Evolutionary conservation across 192 early-diverging fungal genomes (phyloP), one percentile per base, ranked within the genome.

Genomic region (Lunasporangiospora selenospora): DNA sequence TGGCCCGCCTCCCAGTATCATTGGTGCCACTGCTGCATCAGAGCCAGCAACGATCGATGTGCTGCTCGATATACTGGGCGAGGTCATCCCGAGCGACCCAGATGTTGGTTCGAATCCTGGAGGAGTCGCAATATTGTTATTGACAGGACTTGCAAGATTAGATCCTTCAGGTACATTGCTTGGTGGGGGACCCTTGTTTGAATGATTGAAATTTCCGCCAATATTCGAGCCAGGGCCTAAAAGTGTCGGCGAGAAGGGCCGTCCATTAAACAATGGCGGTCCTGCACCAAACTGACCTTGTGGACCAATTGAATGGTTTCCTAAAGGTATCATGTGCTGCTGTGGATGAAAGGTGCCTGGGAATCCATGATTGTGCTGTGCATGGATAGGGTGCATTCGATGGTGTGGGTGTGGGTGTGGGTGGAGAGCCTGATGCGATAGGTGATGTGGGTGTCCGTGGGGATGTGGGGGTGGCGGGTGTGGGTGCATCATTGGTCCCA

Each of bases 401-500:
- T 48, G 67, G 19, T 71, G 67, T 26, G 40, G 58, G 27, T 77
- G 65, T n/a, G 23, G 46, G 32, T 61, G 58, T 8, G 21, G 64
- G 34, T 55, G 64, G 21, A 51, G 46, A 19, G 24, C 16, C 16
- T 52, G 50, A 11, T 52, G 15, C 15, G 23, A 8, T 32, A 33
- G 50, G n/a, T 30, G 50, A 30, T 65, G 73, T 16, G 36, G 64
- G 32, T 55, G 58, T 6, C 34, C 48, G 57, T 78, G 77, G 21
- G 61, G 34, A 48, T 39, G 73, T 9, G 42, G 36, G 10, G 60
- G 45, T 26, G 41, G 58, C 30, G 21, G 23, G 43, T 75, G 77
- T n/a, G 59, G 65, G 31, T 71, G 77, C 57, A 63, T 61, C 40
- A 67, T 54, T 19, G 52, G 65, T 42, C 47, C 59, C 37, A 75